These are phyloP conservation scores for Blastomyces percursus DNA, from an alignment of 2,329 filamentous ascomycete species.

Conservation along the genomic window DNA sequence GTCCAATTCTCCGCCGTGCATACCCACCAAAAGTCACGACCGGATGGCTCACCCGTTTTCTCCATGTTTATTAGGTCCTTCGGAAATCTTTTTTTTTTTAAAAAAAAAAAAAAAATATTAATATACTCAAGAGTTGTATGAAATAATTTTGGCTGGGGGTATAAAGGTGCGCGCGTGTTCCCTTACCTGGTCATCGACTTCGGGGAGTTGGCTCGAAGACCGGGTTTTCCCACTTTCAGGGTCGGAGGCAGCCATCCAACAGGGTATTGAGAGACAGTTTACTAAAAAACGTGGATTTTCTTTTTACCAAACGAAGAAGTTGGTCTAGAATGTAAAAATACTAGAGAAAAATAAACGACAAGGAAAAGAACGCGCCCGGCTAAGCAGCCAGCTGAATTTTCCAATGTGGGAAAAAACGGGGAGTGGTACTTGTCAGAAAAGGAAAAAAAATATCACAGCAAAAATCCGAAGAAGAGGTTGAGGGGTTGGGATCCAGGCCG, in stretches of 20 bases:
- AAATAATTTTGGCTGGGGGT: background rate
- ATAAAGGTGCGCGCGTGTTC: background rate
- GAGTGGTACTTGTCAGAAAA: background rate
- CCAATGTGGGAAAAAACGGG: background rate
- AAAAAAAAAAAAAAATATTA: background rate
- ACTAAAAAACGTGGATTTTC: background rate
- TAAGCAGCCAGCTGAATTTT: background rate
- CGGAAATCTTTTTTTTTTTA: background rate
- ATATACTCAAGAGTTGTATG: background rate
- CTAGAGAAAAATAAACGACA: background rate
- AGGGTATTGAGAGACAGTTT: background rate
- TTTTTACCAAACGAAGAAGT: background rate
- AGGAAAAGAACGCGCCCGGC: background rate
- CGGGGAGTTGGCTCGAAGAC: background rate
- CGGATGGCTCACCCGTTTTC: slow-evolving; percentile 2
- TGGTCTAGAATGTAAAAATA: background rate
- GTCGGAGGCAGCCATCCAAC: background rate
- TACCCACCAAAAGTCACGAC: background rate
- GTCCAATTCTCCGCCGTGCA: background rate
- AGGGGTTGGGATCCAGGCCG: background rate
- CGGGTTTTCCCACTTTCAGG: background rate
- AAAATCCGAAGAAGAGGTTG: background rate
- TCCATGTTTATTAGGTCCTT: background rate
- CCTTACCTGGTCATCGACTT: slow-evolving; percentile 2
- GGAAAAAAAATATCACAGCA: background rate